A percentile compares a stretch with the other conserved stretches of the same genome.
phyloP scores from a whole-genome alignment of 441 rosid genomes.

The Bocquillonia castaneifolia region DNA sequence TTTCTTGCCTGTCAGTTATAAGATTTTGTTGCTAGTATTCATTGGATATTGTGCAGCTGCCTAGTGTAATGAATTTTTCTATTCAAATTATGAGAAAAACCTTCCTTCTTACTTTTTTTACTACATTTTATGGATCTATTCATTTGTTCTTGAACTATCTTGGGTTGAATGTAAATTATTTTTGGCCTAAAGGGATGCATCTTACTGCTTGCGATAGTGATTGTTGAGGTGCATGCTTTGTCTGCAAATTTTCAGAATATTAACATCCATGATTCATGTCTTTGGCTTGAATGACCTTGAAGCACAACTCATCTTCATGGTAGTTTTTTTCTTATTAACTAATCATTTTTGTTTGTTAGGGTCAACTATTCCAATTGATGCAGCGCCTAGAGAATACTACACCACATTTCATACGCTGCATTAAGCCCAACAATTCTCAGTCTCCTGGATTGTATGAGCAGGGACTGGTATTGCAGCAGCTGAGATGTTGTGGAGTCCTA shows the following conservation, averaged over 20 bases:
- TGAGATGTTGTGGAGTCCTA: conserved; percentile 96
- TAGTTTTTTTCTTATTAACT: neutral
- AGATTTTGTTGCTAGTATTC: neutral
- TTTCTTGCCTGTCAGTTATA: neutral
- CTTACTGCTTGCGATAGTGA: neutral
- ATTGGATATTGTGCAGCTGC: neutral
- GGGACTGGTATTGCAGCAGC: conserved; percentile 87
- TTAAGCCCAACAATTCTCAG: conserved; percentile 85
- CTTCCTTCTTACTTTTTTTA: neutral
- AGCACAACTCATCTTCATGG: neutral
- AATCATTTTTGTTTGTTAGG: conserved; percentile 35
- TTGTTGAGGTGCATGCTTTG: neutral
- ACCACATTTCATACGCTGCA: conserved; percentile 96
- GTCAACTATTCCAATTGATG: conserved; percentile 96
- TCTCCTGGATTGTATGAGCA: conserved; percentile 89
- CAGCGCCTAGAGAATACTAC: conserved; percentile 91
- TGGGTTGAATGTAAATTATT: neutral
- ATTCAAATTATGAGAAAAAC: neutral
- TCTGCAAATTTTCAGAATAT: neutral
- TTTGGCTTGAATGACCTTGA: neutral
- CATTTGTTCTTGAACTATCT: neutral
- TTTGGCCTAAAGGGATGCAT: neutral
- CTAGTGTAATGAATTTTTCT: neutral
- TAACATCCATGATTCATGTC: neutral
- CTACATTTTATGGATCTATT: neutral